phyloP scores from a whole-genome alignment of 768 basidiomycete species.

The Albatrellus ellisii region DNA sequence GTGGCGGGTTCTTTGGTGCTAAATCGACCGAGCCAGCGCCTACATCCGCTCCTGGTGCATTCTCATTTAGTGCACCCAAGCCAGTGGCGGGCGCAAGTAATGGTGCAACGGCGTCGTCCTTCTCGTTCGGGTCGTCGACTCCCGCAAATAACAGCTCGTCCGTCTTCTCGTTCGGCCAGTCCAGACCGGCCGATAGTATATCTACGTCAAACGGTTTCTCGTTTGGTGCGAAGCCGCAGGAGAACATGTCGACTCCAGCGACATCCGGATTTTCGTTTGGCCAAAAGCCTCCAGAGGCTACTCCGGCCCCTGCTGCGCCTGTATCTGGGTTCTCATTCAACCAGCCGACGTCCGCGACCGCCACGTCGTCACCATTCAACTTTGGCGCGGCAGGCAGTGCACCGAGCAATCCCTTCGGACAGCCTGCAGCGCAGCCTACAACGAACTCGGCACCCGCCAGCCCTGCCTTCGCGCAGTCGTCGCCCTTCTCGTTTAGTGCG shows the following conservation, averaged over 20 bases:
- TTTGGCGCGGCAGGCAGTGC: conserved; percentile 16
- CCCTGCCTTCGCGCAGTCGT: conserved; percentile 8
- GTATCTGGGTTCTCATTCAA: conserved; percentile 33
- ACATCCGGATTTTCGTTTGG: conserved; percentile 19
- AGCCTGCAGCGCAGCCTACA: conserved; percentile 5
- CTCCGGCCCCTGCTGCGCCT: conserved; percentile 24
- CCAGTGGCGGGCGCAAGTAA: conserved; percentile 12
- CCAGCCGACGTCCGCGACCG: conserved; percentile 16
- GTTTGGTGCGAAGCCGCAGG: conserved; percentile 10
- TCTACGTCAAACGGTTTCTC: conserved; percentile 4
- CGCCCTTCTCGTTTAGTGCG: conserved; percentile 16
- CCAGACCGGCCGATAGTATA: conserved; percentile 8
- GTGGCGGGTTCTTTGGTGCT: conserved; percentile 33
- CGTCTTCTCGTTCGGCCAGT: conserved; percentile 6
- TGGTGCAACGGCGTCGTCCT: conserved; percentile 20
- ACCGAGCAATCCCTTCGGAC: conserved; percentile 15
- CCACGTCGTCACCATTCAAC: conserved; percentile 13
- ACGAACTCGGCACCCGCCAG: conserved; percentile 15
- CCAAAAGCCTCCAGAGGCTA: conserved; percentile 2
- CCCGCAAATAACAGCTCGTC: conserved; percentile 11
- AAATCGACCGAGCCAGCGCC: conserved; percentile 19
- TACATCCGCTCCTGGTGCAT: conserved; percentile 24
- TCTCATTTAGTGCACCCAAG: conserved; percentile 6
- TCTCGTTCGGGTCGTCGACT: conserved; percentile 9
- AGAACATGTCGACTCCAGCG: conserved; percentile 16